Base-by-base conservation (phyloP, 345 rosid species). In the Trapa incisa region DNA sequence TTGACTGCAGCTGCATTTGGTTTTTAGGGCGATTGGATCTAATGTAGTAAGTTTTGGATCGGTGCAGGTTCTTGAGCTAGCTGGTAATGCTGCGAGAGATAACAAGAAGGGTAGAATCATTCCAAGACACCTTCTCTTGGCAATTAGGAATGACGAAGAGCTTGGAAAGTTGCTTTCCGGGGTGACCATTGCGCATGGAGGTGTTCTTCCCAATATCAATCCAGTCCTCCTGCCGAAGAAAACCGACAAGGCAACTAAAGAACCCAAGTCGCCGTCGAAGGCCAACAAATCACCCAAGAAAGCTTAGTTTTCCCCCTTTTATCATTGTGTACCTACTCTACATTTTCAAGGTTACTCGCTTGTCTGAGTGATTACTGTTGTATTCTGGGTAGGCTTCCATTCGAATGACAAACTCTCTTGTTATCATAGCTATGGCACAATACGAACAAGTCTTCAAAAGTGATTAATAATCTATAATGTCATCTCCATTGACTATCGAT, bases 21-120 rank as follows among this genome's bases (percentile, higher is more conserved):
- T 22, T 22, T 22, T 22, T 22, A 22, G 29, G 29, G 29, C 29
- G 29, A 22, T 22, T 22, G 29, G 29, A 22, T 22, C 29, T 22
- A 22, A 22, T 22, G 29, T 22, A 22, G 2, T 38, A 45, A n/a
- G 37, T 3, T 50, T 65, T 17, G 14, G 33, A 57, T 4, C 12
- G 57, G 57, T 36, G 2, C 32, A 87, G 89, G 94, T 85, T 63
- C 80, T 85, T 43, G 89, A 87, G 81, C 68, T 88, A 32, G 94
- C 89, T 6, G 94, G 91, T 13, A 88, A 88, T 71, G 91, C 94
- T 9, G 89, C 87, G 16, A 81, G 86, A 39, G 94, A 87, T 45
- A 87, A 86, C 80, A 87, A 87, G 78, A 87, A 87, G 83, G 86
- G 76, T 67, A 82, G 91, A 65, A 85, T 87, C 73, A 82, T 81